These are phyloP conservation scores for Glaciozyma antarctica DNA, from an alignment of 768 basidiomycete species.

Conservation along the genomic window DNA sequence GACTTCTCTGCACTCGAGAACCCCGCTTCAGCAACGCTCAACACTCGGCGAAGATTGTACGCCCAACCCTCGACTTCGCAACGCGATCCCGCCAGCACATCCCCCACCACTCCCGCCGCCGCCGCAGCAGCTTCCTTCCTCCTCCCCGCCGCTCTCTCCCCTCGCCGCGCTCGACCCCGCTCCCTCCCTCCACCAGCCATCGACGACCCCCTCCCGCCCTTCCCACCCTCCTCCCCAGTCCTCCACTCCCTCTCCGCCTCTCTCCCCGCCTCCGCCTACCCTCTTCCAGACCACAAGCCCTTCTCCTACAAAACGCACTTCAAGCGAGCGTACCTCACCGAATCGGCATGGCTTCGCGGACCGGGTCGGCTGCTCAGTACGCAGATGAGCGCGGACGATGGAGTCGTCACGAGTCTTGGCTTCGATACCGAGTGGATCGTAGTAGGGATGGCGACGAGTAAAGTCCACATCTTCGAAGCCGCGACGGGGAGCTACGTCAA, in stretches of 20 bases:
- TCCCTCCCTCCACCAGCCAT: background rate
- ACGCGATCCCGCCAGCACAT: no score
- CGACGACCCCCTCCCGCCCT: background rate
- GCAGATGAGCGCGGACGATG: constrained; percentile 50
- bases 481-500: constrained; percentile 63
- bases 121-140: background rate
- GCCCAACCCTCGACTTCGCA: no score
- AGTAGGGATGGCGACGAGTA: constrained; percentile 74
- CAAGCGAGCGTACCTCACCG: constrained; percentile 61
- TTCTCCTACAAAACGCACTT: constrained; percentile 64
- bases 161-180: constrained; percentile 1
- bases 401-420: constrained; percentile 77
- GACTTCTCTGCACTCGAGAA: no score
- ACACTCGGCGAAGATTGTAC: no score
- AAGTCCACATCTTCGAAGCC: constrained; percentile 76
- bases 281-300: constrained; percentile 7
- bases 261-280: background rate
- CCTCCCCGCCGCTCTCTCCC: background rate
- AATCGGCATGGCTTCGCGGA: constrained; percentile 69
- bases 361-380: constrained; percentile 56
- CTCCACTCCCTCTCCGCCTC: background rate
- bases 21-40: no score
- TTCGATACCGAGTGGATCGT: constrained; percentile 75
- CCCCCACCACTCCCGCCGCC: background rate
- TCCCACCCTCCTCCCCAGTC: background rate